Evolutionary conservation across 257 asterid genomes (phyloP).

Genomic region (Gynochthodes officinalis): DNA sequence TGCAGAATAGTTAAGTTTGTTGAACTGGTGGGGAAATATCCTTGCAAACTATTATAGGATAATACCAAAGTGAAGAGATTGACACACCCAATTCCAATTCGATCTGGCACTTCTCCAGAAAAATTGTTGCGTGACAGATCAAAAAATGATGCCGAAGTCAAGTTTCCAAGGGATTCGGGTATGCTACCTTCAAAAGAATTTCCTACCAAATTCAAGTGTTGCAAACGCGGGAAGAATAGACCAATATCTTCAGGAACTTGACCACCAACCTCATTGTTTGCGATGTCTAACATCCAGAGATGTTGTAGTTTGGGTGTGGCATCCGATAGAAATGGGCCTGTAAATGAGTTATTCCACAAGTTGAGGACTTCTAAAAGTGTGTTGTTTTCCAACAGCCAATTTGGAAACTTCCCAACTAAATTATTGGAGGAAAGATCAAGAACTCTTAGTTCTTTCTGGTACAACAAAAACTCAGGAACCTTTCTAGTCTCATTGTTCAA

Average conservation of each 20-base stretch:
- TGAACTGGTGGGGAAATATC: not conserved
- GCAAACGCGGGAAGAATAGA: not conserved
- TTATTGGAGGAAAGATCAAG: slow-evolving; percentile 16
- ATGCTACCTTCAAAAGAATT: slow-evolving; percentile 5
- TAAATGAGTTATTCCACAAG: slow-evolving; percentile 14
- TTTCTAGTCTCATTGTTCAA: not conserved
- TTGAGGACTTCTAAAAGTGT: not conserved
- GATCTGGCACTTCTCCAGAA: not conserved
- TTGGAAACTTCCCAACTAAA: slow-evolving; percentile 11
- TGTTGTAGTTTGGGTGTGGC: not conserved
- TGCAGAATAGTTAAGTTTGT: not conserved
- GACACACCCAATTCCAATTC: not conserved
- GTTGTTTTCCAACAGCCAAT: slow-evolving; percentile 12
- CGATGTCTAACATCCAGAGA: not conserved
- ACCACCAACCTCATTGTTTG: slow-evolving; percentile 6
- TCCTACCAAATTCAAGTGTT: slow-evolving; percentile 1
- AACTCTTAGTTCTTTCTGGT: slow-evolving; percentile 8
- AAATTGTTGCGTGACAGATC: slow-evolving; percentile 17
- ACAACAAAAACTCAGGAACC: slow-evolving; percentile 4
- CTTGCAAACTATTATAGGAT: not conserved
- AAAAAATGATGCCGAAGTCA: not conserved
- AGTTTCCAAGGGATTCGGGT: slow-evolving; percentile 11
- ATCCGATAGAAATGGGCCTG: not conserved
- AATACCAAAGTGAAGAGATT: not conserved
- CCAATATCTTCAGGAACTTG: slow-evolving; percentile 7